These are phyloP conservation scores for Phytophthora fragariae DNA, from an alignment of 352 stramenopile species.

Conservation along the genomic window DNA sequence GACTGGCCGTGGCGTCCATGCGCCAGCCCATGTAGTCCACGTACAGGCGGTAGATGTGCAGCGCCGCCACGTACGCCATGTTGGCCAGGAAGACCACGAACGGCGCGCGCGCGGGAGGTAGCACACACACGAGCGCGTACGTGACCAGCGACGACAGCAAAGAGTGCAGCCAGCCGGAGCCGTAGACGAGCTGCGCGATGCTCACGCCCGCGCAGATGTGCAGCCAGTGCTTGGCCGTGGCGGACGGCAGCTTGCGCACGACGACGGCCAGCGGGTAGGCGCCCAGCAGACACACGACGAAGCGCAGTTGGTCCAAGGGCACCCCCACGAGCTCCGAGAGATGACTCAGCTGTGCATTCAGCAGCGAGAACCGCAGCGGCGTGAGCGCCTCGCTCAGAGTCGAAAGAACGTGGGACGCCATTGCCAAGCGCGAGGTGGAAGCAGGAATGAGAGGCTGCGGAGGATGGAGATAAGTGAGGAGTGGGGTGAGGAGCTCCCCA, in stretches of 20 bases:
- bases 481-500: neutral
- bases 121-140: conserved; percentile 68
- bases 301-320: conserved; percentile 74
- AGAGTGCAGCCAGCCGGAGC: conserved; percentile 95
- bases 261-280: conserved; percentile 94
- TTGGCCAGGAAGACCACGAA: conserved; percentile 94
- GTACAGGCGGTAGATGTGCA: conserved; percentile 96
- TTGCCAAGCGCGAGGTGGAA: conserved; percentile 19
- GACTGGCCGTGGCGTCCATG: conserved; percentile 86
- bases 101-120: conserved; percentile 59
- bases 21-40: conserved; percentile 96
- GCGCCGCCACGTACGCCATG: conserved; percentile 93
- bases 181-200: conserved; percentile 95
- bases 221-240: conserved; percentile 93
- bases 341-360: conserved; percentile 55
- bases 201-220: conserved; percentile 92
- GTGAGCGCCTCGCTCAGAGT: conserved; percentile 20
- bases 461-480: neutral
- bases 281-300: conserved; percentile 93
- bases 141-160: conserved; percentile 91
- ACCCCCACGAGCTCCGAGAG: conserved; percentile 56
- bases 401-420: conserved; percentile 28
- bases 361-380: conserved; percentile 58
- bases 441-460: conserved; percentile 33
- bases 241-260: conserved; percentile 84